These are phyloP conservation scores for Bryoerythrophyllum caledonicum DNA, from an alignment of 225 moss, liverwort and hornwort genomes.

Conservation along the genomic window DNA sequence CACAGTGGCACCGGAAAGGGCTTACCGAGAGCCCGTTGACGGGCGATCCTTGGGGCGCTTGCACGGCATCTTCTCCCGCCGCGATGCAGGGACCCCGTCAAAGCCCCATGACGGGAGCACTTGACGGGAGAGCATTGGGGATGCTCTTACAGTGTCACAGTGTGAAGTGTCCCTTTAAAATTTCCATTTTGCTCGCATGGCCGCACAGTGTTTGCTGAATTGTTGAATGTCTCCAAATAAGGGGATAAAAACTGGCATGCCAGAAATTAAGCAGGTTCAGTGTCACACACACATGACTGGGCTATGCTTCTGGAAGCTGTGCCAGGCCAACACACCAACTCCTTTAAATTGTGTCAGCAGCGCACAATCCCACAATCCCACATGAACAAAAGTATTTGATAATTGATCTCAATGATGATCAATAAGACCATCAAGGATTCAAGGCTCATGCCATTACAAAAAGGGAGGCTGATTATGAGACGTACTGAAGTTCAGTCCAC, in stretches of 20 bases:
- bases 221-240: neutral
- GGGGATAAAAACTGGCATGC: neutral
- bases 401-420: neutral
- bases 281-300: neutral
- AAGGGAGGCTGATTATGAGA: neutral
- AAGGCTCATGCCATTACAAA: no score
- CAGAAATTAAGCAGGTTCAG: neutral
- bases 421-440: neutral
- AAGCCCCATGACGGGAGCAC: no score
- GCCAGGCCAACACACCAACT: neutral
- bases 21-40: no score
- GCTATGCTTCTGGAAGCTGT: conserved; percentile 6
- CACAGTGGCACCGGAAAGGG: no score
- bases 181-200: neutral
- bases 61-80: no score
- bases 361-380: neutral
- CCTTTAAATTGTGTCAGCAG: neutral
- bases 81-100: no score
- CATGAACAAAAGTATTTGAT: neutral
- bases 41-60: no score
- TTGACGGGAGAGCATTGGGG: no score
- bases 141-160: no score
- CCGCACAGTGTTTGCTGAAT: neutral
- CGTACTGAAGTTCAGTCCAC: no score
- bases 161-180: no score